These are phyloP conservation scores for Irpex sp. DNA, from an alignment of 1,284 basidiomycete genomes.

Conservation along the genomic window DNA sequence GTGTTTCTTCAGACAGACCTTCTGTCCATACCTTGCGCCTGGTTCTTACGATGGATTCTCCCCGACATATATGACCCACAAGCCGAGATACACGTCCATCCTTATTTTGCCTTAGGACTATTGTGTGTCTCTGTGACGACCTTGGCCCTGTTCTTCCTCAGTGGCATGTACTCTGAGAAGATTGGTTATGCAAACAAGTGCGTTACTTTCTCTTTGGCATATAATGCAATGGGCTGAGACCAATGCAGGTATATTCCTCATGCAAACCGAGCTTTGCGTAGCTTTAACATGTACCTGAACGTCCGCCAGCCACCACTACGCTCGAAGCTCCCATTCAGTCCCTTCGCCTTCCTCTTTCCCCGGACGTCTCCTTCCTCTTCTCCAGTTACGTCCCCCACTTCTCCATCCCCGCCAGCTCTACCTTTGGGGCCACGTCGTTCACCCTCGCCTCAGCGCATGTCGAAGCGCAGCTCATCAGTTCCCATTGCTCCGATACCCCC, in stretches of 20 bases:
- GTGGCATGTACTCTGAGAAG: conserved; percentile 94
- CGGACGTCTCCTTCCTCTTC: conserved; percentile 34
- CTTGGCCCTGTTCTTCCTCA: conserved; percentile 92
- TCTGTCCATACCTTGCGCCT: conserved; percentile 59
- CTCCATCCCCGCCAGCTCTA: conserved; percentile 20
- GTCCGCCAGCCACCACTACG: conserved; percentile 74
- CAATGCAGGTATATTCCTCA: conserved; percentile 87
- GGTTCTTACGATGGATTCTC: conserved; percentile 43
- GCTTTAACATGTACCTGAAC: conserved; percentile 97
- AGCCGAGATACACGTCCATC: conserved; percentile 47
- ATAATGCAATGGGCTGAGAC: not conserved
- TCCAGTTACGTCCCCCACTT: conserved; percentile 15
- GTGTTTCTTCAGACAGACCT: conserved; percentile 69
- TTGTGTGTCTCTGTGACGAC: conserved; percentile 87
- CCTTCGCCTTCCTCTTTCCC: conserved; percentile 62
- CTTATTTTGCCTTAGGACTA: conserved; percentile 72
- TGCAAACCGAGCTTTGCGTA: conserved; percentile 87
- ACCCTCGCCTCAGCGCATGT: conserved; percentile 36
- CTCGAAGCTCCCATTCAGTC: conserved; percentile 60
- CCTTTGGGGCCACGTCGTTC: conserved; percentile 31
- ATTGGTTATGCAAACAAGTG: conserved; percentile 95
- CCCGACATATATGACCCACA: conserved; percentile 48
- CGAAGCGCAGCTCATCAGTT: conserved; percentile 31
- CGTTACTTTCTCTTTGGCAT: conserved; percentile 24
- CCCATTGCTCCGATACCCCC: conserved; percentile 86